Base-by-base conservation (phyloP, 1,139 yeast species). In the Geotrichum bryndzae region DNA sequence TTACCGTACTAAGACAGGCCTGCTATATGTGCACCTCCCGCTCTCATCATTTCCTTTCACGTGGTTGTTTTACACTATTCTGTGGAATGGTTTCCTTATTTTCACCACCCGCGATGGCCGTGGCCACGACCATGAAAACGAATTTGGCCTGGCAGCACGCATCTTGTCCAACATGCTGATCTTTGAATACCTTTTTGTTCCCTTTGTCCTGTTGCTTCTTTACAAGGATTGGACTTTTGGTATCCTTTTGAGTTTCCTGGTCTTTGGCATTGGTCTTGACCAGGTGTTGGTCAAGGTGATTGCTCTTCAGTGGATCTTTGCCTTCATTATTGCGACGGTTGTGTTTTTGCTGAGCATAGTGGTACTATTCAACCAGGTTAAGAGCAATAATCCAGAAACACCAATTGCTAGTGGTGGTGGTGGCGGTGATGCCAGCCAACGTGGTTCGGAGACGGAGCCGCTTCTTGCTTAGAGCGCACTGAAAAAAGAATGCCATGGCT, bases 291-390 rank as follows among this genome's bases (percentile, higher is more conserved):
- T 84, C 61, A 87, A 83, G 76, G 77, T 83, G 38, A 80, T 88
- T 76, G 94, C 94, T 2, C 79, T 88, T 65, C 96, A 88, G 76
- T 89, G 96, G 96, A 83, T 87, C 66, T 88, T 88, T 77, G 95
- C 91, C 10, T 84, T 87, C 67, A 74, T 82, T 61, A 87, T 88
- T 66, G 77, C 88, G 15, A 85, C 83, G 13, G 60, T 78, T 23
- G 80, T 86, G 72, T 78, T 84, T 63, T 68, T 84, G 33, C 72
- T 80, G 61, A 78, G 86, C 25, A 64, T 82, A 52, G 72, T 81
- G 33, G 79, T 80, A 23, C 79, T 54, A 23, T 35, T 13, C 41
- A 35, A 35, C 41, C 41, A 35, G 41, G 2, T 35, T 35, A 35
- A 35, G 41, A 35, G n/a, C 41, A 35, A 35, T 15, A 35, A 13